Evolutionary conservation across 805 yeast genomes (phyloP).

Genomic region (Teunomyces aglyptinius): DNA sequence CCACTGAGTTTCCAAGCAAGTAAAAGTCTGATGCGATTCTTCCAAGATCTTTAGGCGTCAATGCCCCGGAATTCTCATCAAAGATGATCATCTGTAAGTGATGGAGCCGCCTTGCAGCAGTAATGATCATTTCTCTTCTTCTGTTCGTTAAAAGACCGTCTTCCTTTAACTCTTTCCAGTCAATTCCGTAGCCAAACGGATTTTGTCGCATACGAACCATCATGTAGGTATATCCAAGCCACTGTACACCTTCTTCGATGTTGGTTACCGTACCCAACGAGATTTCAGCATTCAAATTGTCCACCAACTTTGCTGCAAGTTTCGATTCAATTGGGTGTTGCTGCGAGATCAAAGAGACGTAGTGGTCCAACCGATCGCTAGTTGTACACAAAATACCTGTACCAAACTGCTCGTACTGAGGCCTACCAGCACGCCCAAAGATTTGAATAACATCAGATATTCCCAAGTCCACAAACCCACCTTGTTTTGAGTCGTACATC

Average conservation of each 20-base stretch:
- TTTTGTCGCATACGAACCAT: constrained; percentile 92
- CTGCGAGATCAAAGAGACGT: constrained; percentile 82
- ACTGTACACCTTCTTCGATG: constrained; percentile 89
- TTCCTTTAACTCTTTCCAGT: constrained; percentile 77
- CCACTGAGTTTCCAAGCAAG: constrained; percentile 78
- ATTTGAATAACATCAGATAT: constrained; percentile 96
- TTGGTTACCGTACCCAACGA: constrained; percentile 93
- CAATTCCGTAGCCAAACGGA: constrained; percentile 89
- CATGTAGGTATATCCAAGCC: constrained; percentile 98
- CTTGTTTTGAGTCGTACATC: constrained; percentile 88
- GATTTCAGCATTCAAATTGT: constrained; percentile 93
- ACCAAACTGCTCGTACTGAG: constrained; percentile 90
- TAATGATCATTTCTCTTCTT: constrained; percentile 70
- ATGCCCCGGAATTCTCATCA: constrained; percentile 78
- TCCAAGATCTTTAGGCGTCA: constrained; percentile 86
- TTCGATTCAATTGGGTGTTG: constrained; percentile 96
- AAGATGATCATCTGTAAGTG: constrained; percentile 88
- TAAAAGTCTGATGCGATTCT: constrained; percentile 94
- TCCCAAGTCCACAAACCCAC: constrained; percentile 92
- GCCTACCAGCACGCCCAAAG: constrained; percentile 99
- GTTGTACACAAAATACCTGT: constrained; percentile 89
- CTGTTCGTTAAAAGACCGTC: constrained; percentile 78
- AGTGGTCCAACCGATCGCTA: constrained; percentile 77
- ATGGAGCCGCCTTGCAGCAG: constrained; percentile 83
- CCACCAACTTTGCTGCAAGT: constrained; percentile 73